phyloP scores from a whole-genome alignment of 306 rosid species.

The Fragaria ananassa region DNA sequence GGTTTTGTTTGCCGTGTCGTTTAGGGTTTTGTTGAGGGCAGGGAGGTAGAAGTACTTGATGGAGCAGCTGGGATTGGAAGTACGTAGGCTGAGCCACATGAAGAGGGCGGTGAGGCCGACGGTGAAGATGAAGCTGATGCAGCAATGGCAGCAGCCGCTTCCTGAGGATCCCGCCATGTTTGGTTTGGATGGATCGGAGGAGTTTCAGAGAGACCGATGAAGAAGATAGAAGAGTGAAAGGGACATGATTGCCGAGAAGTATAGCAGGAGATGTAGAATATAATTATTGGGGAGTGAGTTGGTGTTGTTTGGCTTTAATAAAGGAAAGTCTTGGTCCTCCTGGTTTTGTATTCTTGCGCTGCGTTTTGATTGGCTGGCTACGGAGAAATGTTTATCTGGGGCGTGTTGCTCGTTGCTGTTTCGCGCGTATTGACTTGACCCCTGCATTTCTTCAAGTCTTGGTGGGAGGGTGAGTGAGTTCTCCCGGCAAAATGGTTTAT shows the following conservation, averaged over 20 bases:
- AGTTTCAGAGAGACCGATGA: neutral
- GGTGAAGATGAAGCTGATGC: slow-evolving; percentile 32
- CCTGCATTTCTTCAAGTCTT: neutral
- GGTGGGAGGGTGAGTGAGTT: neutral
- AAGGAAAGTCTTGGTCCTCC: neutral
- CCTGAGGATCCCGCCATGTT: slow-evolving; percentile 29
- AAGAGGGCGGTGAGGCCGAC: slow-evolving; percentile 38
- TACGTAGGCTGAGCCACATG: slow-evolving; percentile 47
- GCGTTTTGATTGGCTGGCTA: neutral
- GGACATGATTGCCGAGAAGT: neutral
- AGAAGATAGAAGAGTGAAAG: neutral
- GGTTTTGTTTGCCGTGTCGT: slow-evolving; percentile 33
- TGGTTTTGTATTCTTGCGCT: neutral
- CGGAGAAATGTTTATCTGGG: neutral
- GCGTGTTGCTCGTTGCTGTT: neutral
- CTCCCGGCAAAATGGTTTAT: neutral
- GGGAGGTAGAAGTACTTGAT: slow-evolving; percentile 54
- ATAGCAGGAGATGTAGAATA: neutral
- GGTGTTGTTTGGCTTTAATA: neutral
- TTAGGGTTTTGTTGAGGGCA: slow-evolving; percentile 55
- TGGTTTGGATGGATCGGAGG: neutral
- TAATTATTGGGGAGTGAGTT: neutral
- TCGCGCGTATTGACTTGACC: neutral
- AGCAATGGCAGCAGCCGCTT: slow-evolving; percentile 29
- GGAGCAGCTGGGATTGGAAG: slow-evolving; percentile 48